A percentile compares a stretch with the other conserved stretches of the same genome.
Conservation (phyloP, 352 stramenopile genomes). For the Phytophthora meadii region DNA sequence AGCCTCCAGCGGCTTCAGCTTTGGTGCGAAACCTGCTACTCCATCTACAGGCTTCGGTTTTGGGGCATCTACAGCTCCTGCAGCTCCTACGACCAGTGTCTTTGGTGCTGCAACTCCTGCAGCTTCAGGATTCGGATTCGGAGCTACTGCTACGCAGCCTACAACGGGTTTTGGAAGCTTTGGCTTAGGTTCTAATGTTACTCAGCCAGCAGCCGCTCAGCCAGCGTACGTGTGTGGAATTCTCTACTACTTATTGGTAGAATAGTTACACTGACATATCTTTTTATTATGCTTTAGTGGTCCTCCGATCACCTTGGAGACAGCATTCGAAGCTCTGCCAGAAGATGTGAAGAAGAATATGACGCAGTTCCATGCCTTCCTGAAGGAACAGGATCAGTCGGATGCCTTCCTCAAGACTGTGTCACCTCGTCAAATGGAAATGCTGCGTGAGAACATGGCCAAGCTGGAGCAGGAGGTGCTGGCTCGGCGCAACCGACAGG, state of each 20-base stretch:
- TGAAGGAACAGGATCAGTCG: conserved; percentile 77
- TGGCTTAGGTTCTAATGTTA: conserved; percentile 19
- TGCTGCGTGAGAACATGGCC: conserved; percentile 63
- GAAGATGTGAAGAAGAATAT: conserved; percentile 83
- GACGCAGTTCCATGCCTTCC: conserved; percentile 72
- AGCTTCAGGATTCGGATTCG: conserved; percentile 30
- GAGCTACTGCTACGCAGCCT: conserved; percentile 5
- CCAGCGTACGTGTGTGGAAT: conserved; percentile 18
- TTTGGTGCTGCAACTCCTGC: conserved; percentile 25
- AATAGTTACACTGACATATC: background rate
- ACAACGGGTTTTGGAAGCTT: conserved; percentile 24
- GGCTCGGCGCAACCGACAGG: conserved; percentile 61
- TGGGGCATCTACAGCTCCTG: conserved; percentile 8
- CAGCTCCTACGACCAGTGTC: conserved; percentile 17
- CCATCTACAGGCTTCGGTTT: too few relatives aligned
- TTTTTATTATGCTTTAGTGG: conserved; percentile 18
- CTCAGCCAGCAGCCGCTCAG: conserved; percentile 16
- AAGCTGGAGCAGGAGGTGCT: conserved; percentile 73
- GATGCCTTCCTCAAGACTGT: conserved; percentile 81
- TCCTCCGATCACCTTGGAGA: conserved; percentile 76
- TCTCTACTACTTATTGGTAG: background rate
- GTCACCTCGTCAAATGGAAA: conserved; percentile 59
- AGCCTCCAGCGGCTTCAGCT: conserved; percentile 32
- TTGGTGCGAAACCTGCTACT: conserved; percentile 19
- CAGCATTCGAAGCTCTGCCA: conserved; percentile 70